Evolutionary conservation across 106 monocot species (phyloP).

Genomic region (Dendrobium officinale): DNA sequence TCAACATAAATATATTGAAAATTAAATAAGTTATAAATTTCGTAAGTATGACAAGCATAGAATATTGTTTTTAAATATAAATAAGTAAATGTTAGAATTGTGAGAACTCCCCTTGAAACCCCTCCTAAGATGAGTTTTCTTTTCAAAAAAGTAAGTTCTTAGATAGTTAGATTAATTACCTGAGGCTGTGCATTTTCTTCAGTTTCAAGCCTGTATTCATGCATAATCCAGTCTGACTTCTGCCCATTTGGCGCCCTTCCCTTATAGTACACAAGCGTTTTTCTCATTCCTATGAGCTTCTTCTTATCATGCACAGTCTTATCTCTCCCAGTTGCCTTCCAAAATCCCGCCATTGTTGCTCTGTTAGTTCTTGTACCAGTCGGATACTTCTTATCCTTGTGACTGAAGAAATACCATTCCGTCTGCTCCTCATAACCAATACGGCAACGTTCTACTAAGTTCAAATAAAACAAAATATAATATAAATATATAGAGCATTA

Average conservation of each 20-base stretch:
- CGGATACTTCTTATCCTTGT: conserved; percentile 96
- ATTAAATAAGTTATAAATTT: too few species aligned
- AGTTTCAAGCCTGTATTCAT: conserved; percentile 73
- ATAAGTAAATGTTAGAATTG: too few species aligned
- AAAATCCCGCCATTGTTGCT: conserved; percentile 79
- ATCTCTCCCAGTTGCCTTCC: conserved; percentile 90
- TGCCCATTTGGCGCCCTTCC: conserved; percentile 80
- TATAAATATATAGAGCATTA: neutral
- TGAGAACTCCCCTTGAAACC: too few species aligned
- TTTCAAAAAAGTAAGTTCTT: too few species aligned
- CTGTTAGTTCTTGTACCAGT: conserved; percentile 86
- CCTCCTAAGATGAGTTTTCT: too few species aligned
- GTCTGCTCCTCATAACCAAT: conserved; percentile 66
- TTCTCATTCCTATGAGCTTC: conserved; percentile 79
- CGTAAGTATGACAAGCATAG: too few species aligned
- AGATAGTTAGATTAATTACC: conserved; percentile 9
- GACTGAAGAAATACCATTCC: conserved; percentile 98
- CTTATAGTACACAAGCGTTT: conserved; percentile 80
- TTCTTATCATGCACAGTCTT: conserved; percentile 58
- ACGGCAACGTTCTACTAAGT: conserved; percentile 33
- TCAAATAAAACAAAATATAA: neutral
- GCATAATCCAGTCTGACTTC: conserved; percentile 88
- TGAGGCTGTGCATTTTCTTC: conserved; percentile 63
- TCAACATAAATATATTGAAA: too few species aligned
- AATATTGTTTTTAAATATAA: too few species aligned